These are phyloP conservation scores for Suhomyces guaymorum DNA, from an alignment of 1,139 yeast species.

Conservation along the genomic window DNA sequence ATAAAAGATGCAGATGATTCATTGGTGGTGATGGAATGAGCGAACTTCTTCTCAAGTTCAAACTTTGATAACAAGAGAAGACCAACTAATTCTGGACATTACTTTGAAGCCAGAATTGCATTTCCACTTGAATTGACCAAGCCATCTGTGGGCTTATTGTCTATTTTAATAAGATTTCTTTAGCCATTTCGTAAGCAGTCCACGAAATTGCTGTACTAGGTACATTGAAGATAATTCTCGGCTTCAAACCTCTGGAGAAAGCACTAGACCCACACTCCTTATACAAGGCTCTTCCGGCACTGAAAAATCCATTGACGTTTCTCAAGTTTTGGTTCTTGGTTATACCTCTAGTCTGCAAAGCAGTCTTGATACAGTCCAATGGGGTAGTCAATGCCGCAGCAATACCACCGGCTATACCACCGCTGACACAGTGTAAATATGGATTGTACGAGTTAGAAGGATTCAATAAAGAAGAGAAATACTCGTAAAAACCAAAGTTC, in stretches of 20 bases:
- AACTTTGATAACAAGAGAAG: no score
- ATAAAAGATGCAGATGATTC: no score
- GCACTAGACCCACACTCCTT: slow-evolving; percentile 67
- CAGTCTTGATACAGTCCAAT: slow-evolving; percentile 90
- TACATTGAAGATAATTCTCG: slow-evolving; percentile 89
- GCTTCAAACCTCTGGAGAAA: slow-evolving; percentile 82
- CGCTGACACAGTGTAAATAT: slow-evolving; percentile 85
- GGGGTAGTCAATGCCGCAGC: slow-evolving; percentile 98
- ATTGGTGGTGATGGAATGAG: not conserved
- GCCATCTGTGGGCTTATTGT: no score
- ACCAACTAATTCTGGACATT: no score
- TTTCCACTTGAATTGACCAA: no score
- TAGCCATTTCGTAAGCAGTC: slow-evolving; percentile 99
- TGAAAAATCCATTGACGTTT: slow-evolving; percentile 64
- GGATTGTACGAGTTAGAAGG: slow-evolving; percentile 85
- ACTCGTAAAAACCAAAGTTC: slow-evolving; percentile 92
- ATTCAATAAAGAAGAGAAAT: slow-evolving; percentile 72
- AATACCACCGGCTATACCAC: slow-evolving; percentile 94
- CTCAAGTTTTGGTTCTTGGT: slow-evolving; percentile 53
- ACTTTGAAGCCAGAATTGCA: no score
- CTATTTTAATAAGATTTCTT: slow-evolving; percentile 51
- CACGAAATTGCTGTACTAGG: slow-evolving; percentile 98
- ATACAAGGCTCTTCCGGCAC: slow-evolving; percentile 72
- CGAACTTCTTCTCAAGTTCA: not conserved
- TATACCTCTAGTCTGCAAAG: slow-evolving; percentile 75